Base-by-base conservation (phyloP, 1,284 basidiomycete species). In the Ustilago curta region DNA sequence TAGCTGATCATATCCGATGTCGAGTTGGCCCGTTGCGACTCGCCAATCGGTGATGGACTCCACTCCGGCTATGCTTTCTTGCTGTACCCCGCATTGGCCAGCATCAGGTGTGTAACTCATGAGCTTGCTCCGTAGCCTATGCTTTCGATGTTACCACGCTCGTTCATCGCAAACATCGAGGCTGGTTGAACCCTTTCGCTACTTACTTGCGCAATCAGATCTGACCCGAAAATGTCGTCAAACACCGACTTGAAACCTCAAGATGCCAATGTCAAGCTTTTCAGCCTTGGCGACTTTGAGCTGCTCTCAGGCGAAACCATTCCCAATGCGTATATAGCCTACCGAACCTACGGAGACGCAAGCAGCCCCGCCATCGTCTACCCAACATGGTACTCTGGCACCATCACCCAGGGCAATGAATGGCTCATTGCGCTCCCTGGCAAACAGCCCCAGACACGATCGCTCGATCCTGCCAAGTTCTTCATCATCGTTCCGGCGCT, bases 401-500 rank as follows among this genome's bases (percentile, higher is more conserved):
- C 67, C 39, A 78, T 78, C 42, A 77, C 76, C 48, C 61, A 59
- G 5, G 73, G 72, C 44, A 76, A 71, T 27, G 68, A 78, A 42
- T 80, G 77, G 73, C 63, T 78, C 8, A 70, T 78, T 14, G 40
- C 64, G 11, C 56, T 67, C 0, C 59, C 65, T 2, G 59, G 44
- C 19, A 31, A 57, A 9, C 14, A 53, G 32, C 62, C 72, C 5
- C 12, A 42, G 12, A 63, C 50, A 2, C 66, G 51, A 27, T 50
- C 73, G 11, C 59, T 81, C 6, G 67, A 81, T 45, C 76, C 78
- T 0, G 14, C 35, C 7, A 59, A 74, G 37, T 81, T 69, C 62
- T 80, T 80, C 68, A 81, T 81, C 62, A 70, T 81, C 57, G 56
- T 76, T 1, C 71, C 76, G 0, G 79, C 78, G n/a, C 58, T 80